phyloP scores from a whole-genome alignment of 129 eudicot genomes.

The Deinandra increscens region DNA sequence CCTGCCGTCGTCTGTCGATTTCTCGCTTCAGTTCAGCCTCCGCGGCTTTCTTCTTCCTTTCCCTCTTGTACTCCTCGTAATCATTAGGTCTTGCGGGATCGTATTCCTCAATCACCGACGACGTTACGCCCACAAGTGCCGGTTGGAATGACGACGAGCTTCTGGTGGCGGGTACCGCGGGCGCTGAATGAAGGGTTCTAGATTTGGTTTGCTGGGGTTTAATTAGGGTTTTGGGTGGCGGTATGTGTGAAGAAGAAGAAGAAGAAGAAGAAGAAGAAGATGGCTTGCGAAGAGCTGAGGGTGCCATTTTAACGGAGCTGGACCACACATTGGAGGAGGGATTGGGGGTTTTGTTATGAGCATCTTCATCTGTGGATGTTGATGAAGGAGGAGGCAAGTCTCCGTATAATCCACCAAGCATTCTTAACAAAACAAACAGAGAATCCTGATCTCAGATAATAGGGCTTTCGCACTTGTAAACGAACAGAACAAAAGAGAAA shows the following conservation, averaged over 20 bases:
- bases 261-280: conserved; percentile 34
- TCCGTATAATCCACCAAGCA: conserved; percentile 93
- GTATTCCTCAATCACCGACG: conserved; percentile 71
- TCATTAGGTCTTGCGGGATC: conserved; percentile 94
- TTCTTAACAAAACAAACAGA: conserved; percentile 9
- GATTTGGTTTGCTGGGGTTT: conserved; percentile 37
- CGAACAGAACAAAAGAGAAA: no score
- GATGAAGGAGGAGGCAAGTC: conserved; percentile 89
- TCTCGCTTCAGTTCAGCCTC: conserved; percentile 54
- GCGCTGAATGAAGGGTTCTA: no score
- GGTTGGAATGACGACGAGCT: conserved; percentile 46
- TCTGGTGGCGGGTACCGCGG: conserved; percentile 15
- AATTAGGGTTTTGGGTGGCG: conserved; percentile 49
- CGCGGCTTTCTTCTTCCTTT: conserved; percentile 49
- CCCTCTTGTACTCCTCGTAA: conserved; percentile 78
- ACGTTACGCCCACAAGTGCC: conserved; percentile 69
- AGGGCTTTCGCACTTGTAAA: not conserved
- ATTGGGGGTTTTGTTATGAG: conserved; percentile 32
- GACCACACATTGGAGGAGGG: conserved; percentile 69
- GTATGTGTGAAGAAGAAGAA: conserved; percentile 32
- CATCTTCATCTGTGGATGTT: conserved; percentile 49
- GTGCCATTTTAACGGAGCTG: conserved; percentile 71
- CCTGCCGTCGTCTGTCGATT: conserved; percentile 51
- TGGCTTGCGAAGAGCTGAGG: conserved; percentile 73
- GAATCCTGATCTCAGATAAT: not conserved